phyloP scores from a whole-genome alignment of 108 stramenopile species.

The Nannochloropsis gaditana region DNA sequence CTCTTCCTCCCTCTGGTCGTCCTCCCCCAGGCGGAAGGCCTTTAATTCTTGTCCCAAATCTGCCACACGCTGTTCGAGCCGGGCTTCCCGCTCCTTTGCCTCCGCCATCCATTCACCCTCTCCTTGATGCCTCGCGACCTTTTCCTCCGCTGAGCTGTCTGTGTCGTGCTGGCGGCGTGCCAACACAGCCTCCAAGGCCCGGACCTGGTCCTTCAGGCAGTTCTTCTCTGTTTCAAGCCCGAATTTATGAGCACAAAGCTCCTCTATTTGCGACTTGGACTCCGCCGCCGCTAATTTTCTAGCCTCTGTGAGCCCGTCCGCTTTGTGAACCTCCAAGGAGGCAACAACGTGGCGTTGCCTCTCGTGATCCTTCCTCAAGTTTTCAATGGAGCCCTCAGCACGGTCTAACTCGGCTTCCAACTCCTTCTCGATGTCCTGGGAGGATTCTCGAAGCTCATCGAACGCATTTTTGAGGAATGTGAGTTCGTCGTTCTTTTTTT shows the following conservation, averaged over 20 bases:
- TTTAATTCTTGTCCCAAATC: neutral
- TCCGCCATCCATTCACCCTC: neutral
- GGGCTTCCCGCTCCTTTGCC: neutral
- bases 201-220: neutral
- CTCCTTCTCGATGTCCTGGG: conserved; percentile 44
- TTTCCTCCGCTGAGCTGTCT: neutral
- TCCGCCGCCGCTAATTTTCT: neutral
- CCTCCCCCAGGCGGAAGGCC: neutral
- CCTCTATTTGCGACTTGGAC: neutral
- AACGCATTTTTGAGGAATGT: conserved; percentile 33
- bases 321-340: neutral
- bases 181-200: conserved; percentile 2
- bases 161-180: neutral
- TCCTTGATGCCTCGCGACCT: neutral
- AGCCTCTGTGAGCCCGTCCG: neutral
- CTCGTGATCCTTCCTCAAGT: neutral
- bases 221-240: neutral
- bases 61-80: neutral
- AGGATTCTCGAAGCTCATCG: conserved; percentile 40
- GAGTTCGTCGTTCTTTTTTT: conserved; percentile 23
- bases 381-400: conserved; percentile 22
- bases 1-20: neutral
- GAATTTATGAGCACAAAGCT: neutral
- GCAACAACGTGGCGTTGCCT: neutral
- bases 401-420: conserved; percentile 43